Percentiles rank a stretch among this genome's conserved stretches.
Conservation (phyloP, 2,329 filamentous ascomycete genomes). For the Pseudopithomyces maydicus region DNA sequence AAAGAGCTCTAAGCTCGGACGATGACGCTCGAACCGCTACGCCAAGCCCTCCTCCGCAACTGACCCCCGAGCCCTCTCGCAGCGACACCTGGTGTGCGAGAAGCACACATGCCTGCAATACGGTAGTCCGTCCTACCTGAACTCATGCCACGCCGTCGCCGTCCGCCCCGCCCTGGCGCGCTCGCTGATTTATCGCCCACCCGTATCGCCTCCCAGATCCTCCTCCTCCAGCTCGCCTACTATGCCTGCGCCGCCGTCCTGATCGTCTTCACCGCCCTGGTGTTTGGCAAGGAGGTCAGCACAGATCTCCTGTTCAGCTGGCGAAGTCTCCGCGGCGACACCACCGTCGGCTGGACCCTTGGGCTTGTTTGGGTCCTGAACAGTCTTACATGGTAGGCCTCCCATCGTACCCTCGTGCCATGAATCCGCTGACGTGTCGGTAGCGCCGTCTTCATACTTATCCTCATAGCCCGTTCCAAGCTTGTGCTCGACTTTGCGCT, state of each 20-base stretch:
- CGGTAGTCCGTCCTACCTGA: conserved; percentile 1
- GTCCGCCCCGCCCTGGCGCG: conserved; percentile 68
- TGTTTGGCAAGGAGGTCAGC: conserved; percentile 65
- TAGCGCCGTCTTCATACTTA: conserved; percentile 81
- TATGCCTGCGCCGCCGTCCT: conserved; percentile 66
- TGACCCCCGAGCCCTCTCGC: conserved; percentile 19
- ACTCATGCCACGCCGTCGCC: conserved; percentile 62
- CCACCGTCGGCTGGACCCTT: conserved; percentile 71
- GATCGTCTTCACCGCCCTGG: conserved; percentile 70
- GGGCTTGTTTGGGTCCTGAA: conserved; percentile 71
- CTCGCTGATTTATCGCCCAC: conserved; percentile 69
- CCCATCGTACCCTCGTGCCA: background rate
- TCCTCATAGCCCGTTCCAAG: conserved; percentile 86
- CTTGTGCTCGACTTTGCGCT: conserved; percentile 94
- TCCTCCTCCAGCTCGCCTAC: conserved; percentile 67
- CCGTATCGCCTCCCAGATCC: conserved; percentile 70
- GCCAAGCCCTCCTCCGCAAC: conserved; percentile 5
- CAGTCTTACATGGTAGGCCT: conserved; percentile 64
- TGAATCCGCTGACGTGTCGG: conserved; percentile 16
- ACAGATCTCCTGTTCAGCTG: conserved; percentile 67
- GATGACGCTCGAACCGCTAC: background rate
- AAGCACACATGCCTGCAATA: conserved; percentile 1
- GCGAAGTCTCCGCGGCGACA: conserved; percentile 68
- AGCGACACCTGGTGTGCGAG: background rate
- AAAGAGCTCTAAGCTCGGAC: background rate